phyloP scores from a whole-genome alignment of 257 asterid species.

The Solanum pennellii region DNA sequence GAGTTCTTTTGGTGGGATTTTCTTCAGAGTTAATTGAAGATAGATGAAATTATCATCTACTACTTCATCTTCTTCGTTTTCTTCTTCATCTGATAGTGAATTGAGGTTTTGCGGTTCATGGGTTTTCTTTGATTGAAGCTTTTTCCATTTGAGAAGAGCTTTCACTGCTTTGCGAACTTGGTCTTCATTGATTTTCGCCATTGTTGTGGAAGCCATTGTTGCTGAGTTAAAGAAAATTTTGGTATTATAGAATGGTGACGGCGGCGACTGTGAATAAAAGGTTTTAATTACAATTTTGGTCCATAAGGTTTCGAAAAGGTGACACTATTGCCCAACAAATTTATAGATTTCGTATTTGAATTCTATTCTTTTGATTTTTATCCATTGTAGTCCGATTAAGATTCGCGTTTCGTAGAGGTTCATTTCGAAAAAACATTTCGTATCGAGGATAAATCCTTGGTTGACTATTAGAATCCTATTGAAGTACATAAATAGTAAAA shows the following conservation, averaged over 20 bases:
- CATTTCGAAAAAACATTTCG: too few species aligned
- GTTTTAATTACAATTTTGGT: background rate
- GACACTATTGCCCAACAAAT: background rate
- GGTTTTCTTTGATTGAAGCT: constrained; percentile 10
- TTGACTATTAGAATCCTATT: background rate
- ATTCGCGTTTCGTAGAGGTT: background rate
- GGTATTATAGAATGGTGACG: background rate
- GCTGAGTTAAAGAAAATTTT: background rate
- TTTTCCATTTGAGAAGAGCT: constrained; percentile 74
- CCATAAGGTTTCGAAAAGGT: background rate
- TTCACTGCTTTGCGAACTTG: constrained; percentile 38
- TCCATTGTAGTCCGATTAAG: background rate
- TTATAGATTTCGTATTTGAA: background rate
- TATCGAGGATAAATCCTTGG: background rate
- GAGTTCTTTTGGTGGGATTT: constrained; percentile 32
- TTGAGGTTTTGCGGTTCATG: background rate
- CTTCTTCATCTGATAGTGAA: background rate
- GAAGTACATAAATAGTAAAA: too few species aligned
- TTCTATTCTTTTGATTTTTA: background rate
- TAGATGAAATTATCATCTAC: constrained; percentile 19
- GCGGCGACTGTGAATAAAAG: background rate
- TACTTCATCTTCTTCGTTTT: background rate
- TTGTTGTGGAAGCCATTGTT: background rate
- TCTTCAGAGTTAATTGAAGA: constrained; percentile 58
- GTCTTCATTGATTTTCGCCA: constrained; percentile 5